Conservation (phyloP, 1,284 basidiomycete genomes). For the Lentinula novae-zelandiae region DNA sequence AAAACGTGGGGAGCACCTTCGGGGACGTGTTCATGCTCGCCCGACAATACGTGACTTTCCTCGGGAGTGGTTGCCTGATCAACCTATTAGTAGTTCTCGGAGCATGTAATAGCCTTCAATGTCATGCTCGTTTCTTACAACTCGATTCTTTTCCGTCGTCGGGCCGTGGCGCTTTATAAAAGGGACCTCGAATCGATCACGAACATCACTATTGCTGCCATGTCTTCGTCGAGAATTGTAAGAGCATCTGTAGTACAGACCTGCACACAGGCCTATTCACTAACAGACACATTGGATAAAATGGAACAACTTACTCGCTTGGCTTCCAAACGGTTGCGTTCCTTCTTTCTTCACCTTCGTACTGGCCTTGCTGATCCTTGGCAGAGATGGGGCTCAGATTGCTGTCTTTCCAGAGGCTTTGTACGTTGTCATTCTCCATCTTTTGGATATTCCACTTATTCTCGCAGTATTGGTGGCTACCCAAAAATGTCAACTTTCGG, state of each 20-base stretch:
- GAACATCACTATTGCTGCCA: neutral
- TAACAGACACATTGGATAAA: slow-evolving; percentile 53
- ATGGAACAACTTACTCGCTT: slow-evolving; percentile 47
- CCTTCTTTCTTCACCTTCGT: neutral
- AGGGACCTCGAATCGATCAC: neutral
- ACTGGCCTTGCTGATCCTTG: neutral
- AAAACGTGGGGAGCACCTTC: slow-evolving; percentile 64
- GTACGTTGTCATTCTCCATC: slow-evolving; percentile 32
- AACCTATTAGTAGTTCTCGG: neutral
- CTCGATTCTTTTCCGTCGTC: neutral
- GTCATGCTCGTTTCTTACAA: neutral
- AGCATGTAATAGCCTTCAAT: neutral
- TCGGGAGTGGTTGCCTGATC: slow-evolving; percentile 67
- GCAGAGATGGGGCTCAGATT: slow-evolving; percentile 43
- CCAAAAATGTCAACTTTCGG: slow-evolving; percentile 64
- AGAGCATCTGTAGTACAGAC: slow-evolving; percentile 55
- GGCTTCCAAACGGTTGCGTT: slow-evolving; percentile 38
- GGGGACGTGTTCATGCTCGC: slow-evolving; percentile 50
- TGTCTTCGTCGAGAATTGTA: slow-evolving; percentile 16
- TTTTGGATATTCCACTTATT: neutral
- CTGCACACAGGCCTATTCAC: slow-evolving; percentile 49
- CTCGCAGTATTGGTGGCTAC: slow-evolving; percentile 58
- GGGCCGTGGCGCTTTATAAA: neutral
- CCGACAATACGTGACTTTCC: slow-evolving; percentile 78
- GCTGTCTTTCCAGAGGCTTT: slow-evolving; percentile 76